phyloP scores from a whole-genome alignment of 2,329 filamentous ascomycete species.

The Sphaerulina musiva region DNA sequence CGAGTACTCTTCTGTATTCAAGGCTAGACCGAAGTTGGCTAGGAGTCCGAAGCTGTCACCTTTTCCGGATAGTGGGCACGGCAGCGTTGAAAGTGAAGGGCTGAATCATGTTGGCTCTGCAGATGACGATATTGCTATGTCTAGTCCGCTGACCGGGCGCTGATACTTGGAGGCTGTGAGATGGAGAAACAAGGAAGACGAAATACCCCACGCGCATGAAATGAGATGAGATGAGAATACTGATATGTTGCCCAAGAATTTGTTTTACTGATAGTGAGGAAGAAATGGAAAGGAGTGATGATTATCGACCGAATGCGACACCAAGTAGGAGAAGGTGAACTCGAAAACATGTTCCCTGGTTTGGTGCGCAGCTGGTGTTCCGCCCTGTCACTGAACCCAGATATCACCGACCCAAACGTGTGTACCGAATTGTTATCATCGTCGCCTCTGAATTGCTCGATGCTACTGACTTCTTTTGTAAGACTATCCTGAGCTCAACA shows the following conservation, averaged over 20 bases:
- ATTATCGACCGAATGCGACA: not conserved
- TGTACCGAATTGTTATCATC: too few species aligned
- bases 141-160: slow-evolving; percentile 9
- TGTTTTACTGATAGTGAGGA: not conserved
- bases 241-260: not conserved
- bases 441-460: too few species aligned
- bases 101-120: slow-evolving; percentile 3
- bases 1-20: slow-evolving; percentile 78
- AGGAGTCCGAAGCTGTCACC: slow-evolving; percentile 54
- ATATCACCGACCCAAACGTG: too few species aligned
- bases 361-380: not conserved
- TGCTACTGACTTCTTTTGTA: too few species aligned
- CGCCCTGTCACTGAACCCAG: not conserved
- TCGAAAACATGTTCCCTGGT: too few species aligned
- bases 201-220: not conserved
- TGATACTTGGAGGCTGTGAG: slow-evolving; percentile 1
- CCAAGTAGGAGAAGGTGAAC: too few species aligned
- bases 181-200: not conserved
- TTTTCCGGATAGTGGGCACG: slow-evolving; percentile 5
- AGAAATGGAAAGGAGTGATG: not conserved
- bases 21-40: slow-evolving; percentile 72
- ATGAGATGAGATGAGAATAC: not conserved
- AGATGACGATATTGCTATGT: slow-evolving; percentile 7
- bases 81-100: slow-evolving; percentile 3
- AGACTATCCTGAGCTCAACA: too few species aligned